Evolutionary conservation across 352 stramenopile genomes (phyloP), one percentile per base, ranked within the genome.

Genomic region (Aphanomyces astaci): DNA sequence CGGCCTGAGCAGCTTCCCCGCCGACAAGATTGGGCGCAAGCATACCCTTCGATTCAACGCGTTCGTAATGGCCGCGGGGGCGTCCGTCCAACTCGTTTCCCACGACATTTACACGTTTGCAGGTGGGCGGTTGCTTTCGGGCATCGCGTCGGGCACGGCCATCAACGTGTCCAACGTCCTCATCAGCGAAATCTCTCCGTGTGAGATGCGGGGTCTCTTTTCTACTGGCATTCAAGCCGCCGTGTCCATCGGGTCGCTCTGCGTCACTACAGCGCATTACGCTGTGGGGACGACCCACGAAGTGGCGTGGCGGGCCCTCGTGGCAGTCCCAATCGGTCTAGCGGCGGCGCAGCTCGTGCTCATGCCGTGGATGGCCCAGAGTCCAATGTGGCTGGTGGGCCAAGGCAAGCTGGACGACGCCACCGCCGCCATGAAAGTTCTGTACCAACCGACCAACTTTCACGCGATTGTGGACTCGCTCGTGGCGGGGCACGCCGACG

Each of bases 281-380:
- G 87, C 80, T 65, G 78, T 86, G 52, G 76, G 75, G 9, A 75
- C 81, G 56, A 81, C 76, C 0, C 73, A 70, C 48, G 36, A 43
- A 15, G 63, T 19, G 2, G 80, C 81, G 22, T 89, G 81, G 81
- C 74, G 83, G 13, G 78, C 78, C 39, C 84, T 86, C 13, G 76
- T 49, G 45, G 78, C 7, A 53, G 75, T 85, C 45, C 82, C 78
- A 4, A 70, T 79, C 25, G 51, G 83, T 0, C 70, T 89, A 31
- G 75, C 72, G 66, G 71, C 77, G 55, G 65, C 83, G 28, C 84
- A 81, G 66, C 72, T 75, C 0, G 54, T 81, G 64, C 68, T 73
- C 22, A 73, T 70, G 2, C 69, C 67, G 4, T 72, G 80, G 15
- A 69, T 81, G 45, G 57, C 78, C 15, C 73, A 78, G 48, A 73